These are phyloP conservation scores for Gillenia trifoliata DNA, from an alignment of 306 rosid genomes.

Conservation along the genomic window DNA sequence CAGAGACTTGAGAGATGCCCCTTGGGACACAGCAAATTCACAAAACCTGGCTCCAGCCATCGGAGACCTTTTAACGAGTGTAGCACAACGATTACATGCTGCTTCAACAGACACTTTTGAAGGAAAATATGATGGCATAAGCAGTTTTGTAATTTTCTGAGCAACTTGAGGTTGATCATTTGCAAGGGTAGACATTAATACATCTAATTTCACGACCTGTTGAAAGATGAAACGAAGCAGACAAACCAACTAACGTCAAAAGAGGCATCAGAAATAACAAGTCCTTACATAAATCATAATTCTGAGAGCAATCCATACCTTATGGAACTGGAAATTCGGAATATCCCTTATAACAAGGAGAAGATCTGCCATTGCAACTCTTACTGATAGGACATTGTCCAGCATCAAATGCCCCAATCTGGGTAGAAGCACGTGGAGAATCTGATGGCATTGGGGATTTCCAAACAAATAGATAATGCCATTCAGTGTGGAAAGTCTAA, in stretches of 20 bases:
- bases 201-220: conserved; percentile 69
- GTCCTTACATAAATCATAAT: background rate
- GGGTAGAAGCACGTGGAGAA: conserved; percentile 83
- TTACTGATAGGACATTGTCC: conserved; percentile 50
- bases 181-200: conserved; percentile 54
- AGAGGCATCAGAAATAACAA: conserved; percentile 11
- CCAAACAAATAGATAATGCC: conserved; percentile 76
- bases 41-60: conserved; percentile 89
- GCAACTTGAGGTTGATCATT: conserved; percentile 70
- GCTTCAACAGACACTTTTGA: conserved; percentile 57
- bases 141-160: conserved; percentile 73
- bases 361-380: conserved; percentile 63
- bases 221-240: conserved; percentile 19
- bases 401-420: conserved; percentile 71
- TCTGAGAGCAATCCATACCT: conserved; percentile 37
- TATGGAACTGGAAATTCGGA: conserved; percentile 73
- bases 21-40: conserved; percentile 56
- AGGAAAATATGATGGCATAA: conserved; percentile 84
- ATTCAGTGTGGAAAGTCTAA: conserved; percentile 72
- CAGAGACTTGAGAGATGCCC: conserved; percentile 61
- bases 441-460: conserved; percentile 79
- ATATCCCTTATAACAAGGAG: conserved; percentile 59
- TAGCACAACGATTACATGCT: conserved; percentile 86
- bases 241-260: conserved; percentile 12
- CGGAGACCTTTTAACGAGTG: conserved; percentile 78